Evolutionary conservation across 352 stramenopile genomes (phyloP).

Genomic region (Phytophthora foliorum): DNA sequence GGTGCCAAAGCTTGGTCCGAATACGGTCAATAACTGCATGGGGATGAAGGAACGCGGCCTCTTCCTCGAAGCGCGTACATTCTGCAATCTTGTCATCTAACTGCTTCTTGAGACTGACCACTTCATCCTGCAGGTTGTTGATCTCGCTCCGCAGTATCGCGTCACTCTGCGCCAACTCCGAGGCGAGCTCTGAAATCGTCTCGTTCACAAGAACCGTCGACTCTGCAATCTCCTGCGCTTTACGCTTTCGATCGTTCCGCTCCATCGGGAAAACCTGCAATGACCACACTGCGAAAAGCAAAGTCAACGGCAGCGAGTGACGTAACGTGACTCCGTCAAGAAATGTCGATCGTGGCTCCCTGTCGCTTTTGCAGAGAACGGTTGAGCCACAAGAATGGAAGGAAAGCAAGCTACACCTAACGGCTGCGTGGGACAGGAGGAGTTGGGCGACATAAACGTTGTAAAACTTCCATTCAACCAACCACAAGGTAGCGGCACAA

Average conservation of each 20-base stretch:
- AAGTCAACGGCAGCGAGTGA: constrained; percentile 3
- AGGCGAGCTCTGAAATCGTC: constrained; percentile 28
- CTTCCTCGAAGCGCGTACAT: not conserved
- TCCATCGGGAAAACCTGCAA: constrained; percentile 27
- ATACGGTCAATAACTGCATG: constrained; percentile 39
- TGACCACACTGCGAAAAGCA: too few species aligned
- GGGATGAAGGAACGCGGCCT: constrained; percentile 28
- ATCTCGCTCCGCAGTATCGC: constrained; percentile 21
- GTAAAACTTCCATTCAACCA: too few species aligned
- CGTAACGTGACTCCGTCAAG: constrained; percentile 3
- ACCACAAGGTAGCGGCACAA: too few species aligned
- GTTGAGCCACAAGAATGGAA: too few species aligned
- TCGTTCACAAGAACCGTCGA: constrained; percentile 22
- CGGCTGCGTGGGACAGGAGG: too few species aligned
- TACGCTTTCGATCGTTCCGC: constrained; percentile 35
- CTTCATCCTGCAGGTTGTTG: constrained; percentile 18
- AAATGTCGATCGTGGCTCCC: constrained; percentile 6
- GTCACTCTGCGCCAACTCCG: constrained; percentile 20
- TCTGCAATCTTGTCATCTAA: constrained; percentile 26
- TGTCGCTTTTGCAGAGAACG: not conserved
- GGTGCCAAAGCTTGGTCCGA: constrained; percentile 34
- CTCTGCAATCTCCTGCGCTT: constrained; percentile 20
- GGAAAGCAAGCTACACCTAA: too few species aligned
- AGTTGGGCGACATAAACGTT: too few species aligned
- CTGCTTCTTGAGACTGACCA: constrained; percentile 28